Percentiles rank a stretch among this genome's conserved stretches.
Evolutionary conservation across 1,284 basidiomycete genomes (phyloP).

Genomic region (Cutaneotrichosporon dermatis): DNA sequence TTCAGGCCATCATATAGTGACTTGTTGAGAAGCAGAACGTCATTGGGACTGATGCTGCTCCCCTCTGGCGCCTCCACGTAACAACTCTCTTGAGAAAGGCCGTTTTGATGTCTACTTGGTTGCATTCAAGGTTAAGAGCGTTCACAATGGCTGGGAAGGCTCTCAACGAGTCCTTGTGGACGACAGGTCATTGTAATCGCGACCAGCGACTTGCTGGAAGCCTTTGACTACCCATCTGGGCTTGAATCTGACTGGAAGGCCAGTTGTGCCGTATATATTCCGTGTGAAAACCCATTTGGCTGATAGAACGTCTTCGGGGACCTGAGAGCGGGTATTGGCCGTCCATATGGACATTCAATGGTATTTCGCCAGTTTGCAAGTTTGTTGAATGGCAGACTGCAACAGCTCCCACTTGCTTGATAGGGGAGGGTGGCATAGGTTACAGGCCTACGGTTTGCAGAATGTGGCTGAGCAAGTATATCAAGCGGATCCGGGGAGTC

Average conservation of each 20-base stretch:
- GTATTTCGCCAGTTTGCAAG: slow-evolving; percentile 22
- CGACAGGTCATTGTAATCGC: slow-evolving; percentile 26
- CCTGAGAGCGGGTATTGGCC: neutral
- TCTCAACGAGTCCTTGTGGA: slow-evolving; percentile 25
- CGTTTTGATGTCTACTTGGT: slow-evolving; percentile 29
- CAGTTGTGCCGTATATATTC: slow-evolving; percentile 15
- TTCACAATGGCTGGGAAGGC: slow-evolving; percentile 24
- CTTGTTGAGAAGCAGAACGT: slow-evolving; percentile 19
- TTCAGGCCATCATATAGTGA: slow-evolving; percentile 27
- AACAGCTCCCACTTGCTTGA: slow-evolving; percentile 10
- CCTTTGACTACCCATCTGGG: slow-evolving; percentile 19
- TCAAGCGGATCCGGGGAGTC: too few species aligned
- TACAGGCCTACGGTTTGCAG: neutral
- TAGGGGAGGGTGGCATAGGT: neutral
- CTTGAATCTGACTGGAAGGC: slow-evolving; percentile 13
- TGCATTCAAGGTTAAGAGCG: slow-evolving; percentile 23
- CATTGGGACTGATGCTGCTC: slow-evolving; percentile 6
- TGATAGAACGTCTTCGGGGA: neutral
- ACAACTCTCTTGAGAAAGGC: slow-evolving; percentile 11
- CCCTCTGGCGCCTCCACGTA: slow-evolving; percentile 25
- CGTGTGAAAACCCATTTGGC: slow-evolving; percentile 16
- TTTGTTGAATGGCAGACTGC: slow-evolving; percentile 18
- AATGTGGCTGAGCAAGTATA: too few species aligned
- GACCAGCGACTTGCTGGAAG: slow-evolving; percentile 12
- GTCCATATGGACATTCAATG: slow-evolving; percentile 15